These are phyloP conservation scores for Rhodotorula kratochvilovae DNA, from an alignment of 768 basidiomycete genomes.

Conservation along the genomic window DNA sequence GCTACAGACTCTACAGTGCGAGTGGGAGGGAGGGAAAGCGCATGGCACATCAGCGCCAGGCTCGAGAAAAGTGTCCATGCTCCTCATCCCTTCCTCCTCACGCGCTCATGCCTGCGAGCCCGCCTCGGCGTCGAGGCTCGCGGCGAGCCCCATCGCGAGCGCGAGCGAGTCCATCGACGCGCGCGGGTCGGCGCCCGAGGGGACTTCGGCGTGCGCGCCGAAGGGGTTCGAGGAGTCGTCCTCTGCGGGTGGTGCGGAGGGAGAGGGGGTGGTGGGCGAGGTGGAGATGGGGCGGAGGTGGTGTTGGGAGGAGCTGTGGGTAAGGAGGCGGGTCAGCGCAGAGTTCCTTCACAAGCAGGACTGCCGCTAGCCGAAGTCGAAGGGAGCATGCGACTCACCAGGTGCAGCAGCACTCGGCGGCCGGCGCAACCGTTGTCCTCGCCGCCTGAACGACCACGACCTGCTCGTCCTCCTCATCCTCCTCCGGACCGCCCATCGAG, in stretches of 20 bases:
- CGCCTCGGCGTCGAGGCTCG: slow-evolving; percentile 15
- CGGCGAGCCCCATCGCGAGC: slow-evolving; percentile 13
- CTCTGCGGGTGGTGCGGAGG: too few relatives aligned
- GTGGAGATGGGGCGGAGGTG: not conserved
- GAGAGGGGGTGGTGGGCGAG: too few relatives aligned
- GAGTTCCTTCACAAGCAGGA: too few relatives aligned
- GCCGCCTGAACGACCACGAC: not conserved
- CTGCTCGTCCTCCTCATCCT: not conserved
- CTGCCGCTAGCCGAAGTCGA: not conserved
- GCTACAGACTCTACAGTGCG: not conserved
- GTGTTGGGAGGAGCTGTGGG: not conserved
- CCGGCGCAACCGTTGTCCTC: not conserved
- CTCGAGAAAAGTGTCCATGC: not conserved
- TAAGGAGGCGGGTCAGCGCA: not conserved
- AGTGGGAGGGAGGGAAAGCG: too few relatives aligned
- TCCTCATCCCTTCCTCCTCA: too few relatives aligned
- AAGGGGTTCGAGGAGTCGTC: not conserved
- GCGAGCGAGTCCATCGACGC: slow-evolving; percentile 32
- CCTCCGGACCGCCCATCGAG: not conserved
- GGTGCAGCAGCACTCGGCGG: not conserved
- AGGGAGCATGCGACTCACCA: not conserved
- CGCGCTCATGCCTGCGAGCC: not conserved
- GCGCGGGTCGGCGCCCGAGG: slow-evolving; percentile 12
- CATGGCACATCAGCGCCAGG: not conserved
- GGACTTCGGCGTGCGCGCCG: not conserved